Percentiles rank a stretch among this genome's conserved stretches.
These are phyloP conservation scores for Isabelozyma pseudorhagii DNA, from an alignment of 805 yeast genomes.

Conservation along the genomic window DNA sequence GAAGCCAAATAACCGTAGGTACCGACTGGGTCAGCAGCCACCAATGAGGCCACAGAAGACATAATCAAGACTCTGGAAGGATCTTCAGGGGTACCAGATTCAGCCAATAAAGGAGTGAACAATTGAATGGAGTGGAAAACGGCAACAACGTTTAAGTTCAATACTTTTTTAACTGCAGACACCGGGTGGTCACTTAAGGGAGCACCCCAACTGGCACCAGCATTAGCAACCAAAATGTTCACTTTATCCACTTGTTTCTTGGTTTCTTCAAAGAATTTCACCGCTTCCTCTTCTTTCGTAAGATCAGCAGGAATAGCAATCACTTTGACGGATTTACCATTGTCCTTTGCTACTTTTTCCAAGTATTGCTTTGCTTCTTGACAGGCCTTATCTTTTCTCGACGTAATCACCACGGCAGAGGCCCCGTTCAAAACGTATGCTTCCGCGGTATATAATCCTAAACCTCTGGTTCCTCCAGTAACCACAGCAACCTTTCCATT, in stretches of 20 bases:
- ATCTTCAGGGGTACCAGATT: slow-evolving; percentile 49
- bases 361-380: slow-evolving; percentile 48
- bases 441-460: slow-evolving; percentile 68
- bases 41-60: slow-evolving; percentile 62
- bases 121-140: slow-evolving; percentile 65
- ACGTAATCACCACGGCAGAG: slow-evolving; percentile 55
- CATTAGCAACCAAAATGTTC: slow-evolving; percentile 69
- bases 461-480: slow-evolving; percentile 76
- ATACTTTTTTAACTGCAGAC: slow-evolving; percentile 57
- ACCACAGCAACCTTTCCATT: slow-evolving; percentile 63
- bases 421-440: slow-evolving; percentile 62
- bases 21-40: slow-evolving; percentile 43
- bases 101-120: slow-evolving; percentile 55
- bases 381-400: slow-evolving; percentile 62
- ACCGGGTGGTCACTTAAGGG: slow-evolving; percentile 59
- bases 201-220: slow-evolving; percentile 81
- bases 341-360: slow-evolving; percentile 33
- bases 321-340: slow-evolving; percentile 26
- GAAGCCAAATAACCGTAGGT: slow-evolving; percentile 72
- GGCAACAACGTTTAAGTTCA: slow-evolving; percentile 62
- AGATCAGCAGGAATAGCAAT: slow-evolving; percentile 57
- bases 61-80: slow-evolving; percentile 65
- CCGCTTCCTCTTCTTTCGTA: slow-evolving; percentile 47
- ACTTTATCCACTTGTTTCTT: slow-evolving; percentile 40
- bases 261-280: slow-evolving; percentile 41